Base-by-base conservation (phyloP, 2,329 filamentous ascomycete species). In the Orbilia oligospora region DNA sequence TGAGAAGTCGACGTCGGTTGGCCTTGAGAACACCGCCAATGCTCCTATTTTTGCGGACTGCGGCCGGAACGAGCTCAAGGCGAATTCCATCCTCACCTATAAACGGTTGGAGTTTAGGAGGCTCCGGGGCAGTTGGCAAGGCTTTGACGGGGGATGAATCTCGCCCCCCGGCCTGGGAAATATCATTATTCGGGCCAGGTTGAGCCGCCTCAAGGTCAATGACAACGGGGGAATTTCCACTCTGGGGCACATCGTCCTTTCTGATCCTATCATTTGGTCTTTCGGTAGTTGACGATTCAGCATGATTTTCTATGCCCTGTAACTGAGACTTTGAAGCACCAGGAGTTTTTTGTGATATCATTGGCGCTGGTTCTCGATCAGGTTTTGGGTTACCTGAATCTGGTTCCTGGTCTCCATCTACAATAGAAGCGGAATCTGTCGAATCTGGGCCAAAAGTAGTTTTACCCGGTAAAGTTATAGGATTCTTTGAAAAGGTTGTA, bases 21-120 rank as follows among this genome's bases (percentile, higher is more conserved):
- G 73, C 73, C 49, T 49, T 77, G n/a, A 77, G 73, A 33, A 77
- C 73, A 49, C 73, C 73, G 14, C 73, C 73, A 36, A 77, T 71
- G 24, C 73, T 71, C 38, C 67, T 65, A n/a, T 77, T 77, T 30
- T 77, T 77, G 44, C 73, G 73, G 36, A 48, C 44, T 20, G 70
- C 73, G 6, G 73, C 61, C 33, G 36, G 49, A n/a, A 77, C 41
- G 9, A 77, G 36, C 53, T 77, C 73, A 12, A 77, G 24, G 10
- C 73, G 67, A 24, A 71, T 56, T n/a, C 73, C 73, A 36, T 77
- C 36, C 0, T 36, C 51, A 14, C 61, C 61, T 24, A 61, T 71
- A 44, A 71, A 67, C 24, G 73, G 73, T 14, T 71, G 49, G 14
- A 77, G 67, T 16, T 71, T 71, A 18, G 67, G 73, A 20, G 33